Percentiles rank a stretch among this genome's conserved stretches.
Evolutionary conservation across 163 green algal genomes (phyloP).

Genomic region (Scenedesmus sp.): DNA sequence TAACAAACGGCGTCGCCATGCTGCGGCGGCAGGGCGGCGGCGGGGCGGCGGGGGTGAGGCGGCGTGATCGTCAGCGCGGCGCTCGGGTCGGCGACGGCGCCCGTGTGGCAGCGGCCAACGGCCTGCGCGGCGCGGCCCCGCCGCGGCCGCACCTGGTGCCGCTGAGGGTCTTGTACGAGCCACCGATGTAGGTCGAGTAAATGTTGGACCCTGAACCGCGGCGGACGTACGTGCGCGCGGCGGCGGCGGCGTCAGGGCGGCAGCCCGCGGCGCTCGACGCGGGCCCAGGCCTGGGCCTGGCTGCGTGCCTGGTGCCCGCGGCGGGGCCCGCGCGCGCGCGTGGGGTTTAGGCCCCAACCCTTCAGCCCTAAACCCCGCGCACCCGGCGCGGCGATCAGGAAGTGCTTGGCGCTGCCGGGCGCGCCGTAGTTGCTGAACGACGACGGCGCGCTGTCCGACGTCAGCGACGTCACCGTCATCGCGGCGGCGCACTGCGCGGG

Average conservation of each 20-base stretch:
- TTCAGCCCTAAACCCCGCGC: too few species aligned
- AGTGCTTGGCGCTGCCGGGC: neutral
- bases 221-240: neutral
- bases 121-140: too few species aligned
- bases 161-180: neutral
- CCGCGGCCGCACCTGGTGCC: too few species aligned
- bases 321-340: neutral
- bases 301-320: neutral
- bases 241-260: neutral
- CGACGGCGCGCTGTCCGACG: neutral
- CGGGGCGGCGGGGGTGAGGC: too few species aligned
- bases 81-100: too few species aligned
- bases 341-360: neutral
- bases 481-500: neutral
- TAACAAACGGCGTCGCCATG: neutral
- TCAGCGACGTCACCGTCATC: conserved; percentile 6
- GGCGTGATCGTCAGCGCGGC: too few species aligned
- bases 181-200: neutral
- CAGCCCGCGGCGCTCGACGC: neutral
- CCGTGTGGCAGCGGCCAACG: too few species aligned
- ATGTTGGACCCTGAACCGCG: conserved; percentile 1
- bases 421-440: conserved; percentile 15
- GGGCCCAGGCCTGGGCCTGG: neutral
- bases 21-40: too few species aligned
- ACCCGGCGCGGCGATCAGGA: conserved; percentile 5